phyloP scores from a whole-genome alignment of 176 grass and related monocot genomes.

The Carex scoparia region DNA sequence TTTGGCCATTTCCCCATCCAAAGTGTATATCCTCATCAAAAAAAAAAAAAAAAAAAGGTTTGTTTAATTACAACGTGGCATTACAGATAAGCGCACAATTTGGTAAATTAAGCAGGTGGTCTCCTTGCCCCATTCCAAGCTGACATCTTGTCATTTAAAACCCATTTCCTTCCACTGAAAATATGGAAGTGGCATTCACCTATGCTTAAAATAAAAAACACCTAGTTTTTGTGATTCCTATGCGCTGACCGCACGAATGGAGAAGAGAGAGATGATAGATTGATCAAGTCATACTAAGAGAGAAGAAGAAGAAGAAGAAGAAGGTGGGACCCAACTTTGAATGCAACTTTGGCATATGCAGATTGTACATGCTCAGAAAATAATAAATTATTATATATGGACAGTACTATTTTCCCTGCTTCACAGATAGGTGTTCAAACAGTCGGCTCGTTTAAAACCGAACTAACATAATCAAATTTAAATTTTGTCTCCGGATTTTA shows the following conservation, averaged over 20 bases:
- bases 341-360: slow-evolving; percentile 28
- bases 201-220: slow-evolving; percentile 24
- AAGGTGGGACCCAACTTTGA: slow-evolving; percentile 20
- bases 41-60: background rate
- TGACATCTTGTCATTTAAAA: slow-evolving; percentile 92
- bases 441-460: too few species aligned
- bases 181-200: slow-evolving; percentile 40
- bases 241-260: slow-evolving; percentile 97
- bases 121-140: slow-evolving; percentile 62
- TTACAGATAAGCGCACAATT: slow-evolving; percentile 3
- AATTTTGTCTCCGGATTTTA: too few species aligned
- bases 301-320: background rate
- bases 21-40: background rate
- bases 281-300: background rate
- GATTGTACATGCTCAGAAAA: background rate
- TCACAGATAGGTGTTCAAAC: background rate
- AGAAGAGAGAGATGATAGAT: slow-evolving; percentile 4
- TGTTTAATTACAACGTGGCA: slow-evolving; percentile 2
- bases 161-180: slow-evolving; percentile 63
- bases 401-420: background rate
- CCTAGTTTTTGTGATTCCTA: slow-evolving; percentile 62
- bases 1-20: background rate
- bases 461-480: too few species aligned
- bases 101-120: slow-evolving; percentile 33
- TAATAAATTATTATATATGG: background rate